A percentile compares a stretch with the other conserved stretches of the same genome.
Conservation (phyloP, 2,329 filamentous ascomycete genomes). For the Hypomyces perniciosus region DNA sequence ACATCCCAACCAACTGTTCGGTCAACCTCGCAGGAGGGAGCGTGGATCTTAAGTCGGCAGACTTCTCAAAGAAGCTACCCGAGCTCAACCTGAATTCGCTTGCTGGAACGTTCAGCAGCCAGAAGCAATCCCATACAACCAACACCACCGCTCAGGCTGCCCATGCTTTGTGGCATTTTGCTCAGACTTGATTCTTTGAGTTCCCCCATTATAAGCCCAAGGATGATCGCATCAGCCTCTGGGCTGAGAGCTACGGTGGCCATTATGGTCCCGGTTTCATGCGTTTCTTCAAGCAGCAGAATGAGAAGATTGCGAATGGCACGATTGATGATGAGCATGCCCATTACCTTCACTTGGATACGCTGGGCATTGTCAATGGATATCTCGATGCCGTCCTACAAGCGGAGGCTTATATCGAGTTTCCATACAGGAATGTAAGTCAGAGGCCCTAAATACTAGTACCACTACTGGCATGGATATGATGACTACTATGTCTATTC, state of each 20-base stretch:
- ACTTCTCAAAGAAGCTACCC: slow-evolving; percentile 33
- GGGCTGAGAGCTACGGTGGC: slow-evolving; percentile 64
- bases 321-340: slow-evolving; percentile 34
- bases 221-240: slow-evolving; percentile 54
- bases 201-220: slow-evolving; percentile 54
- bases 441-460: not conserved
- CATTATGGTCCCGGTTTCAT: slow-evolving; percentile 63
- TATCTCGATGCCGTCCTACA: slow-evolving; percentile 60
- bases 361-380: slow-evolving; percentile 66
- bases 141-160: slow-evolving; percentile 52
- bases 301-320: slow-evolving; percentile 37
- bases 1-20: slow-evolving; percentile 57
- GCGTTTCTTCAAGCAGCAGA: slow-evolving; percentile 54
- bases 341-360: slow-evolving; percentile 47
- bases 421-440: slow-evolving; percentile 54
- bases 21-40: slow-evolving; percentile 46
- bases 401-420: slow-evolving; percentile 48
- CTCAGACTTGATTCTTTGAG: slow-evolving; percentile 53
- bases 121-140: slow-evolving; percentile 22
- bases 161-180: slow-evolving; percentile 57
- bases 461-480: not conserved
- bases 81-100: slow-evolving; percentile 32
- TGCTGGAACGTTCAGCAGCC: slow-evolving; percentile 29
- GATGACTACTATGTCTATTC: not conserved
- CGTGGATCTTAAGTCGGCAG: slow-evolving; percentile 35